Conservation (phyloP, 2,329 filamentous ascomycete species). For the Aspergillus novofumigatus region DNA sequence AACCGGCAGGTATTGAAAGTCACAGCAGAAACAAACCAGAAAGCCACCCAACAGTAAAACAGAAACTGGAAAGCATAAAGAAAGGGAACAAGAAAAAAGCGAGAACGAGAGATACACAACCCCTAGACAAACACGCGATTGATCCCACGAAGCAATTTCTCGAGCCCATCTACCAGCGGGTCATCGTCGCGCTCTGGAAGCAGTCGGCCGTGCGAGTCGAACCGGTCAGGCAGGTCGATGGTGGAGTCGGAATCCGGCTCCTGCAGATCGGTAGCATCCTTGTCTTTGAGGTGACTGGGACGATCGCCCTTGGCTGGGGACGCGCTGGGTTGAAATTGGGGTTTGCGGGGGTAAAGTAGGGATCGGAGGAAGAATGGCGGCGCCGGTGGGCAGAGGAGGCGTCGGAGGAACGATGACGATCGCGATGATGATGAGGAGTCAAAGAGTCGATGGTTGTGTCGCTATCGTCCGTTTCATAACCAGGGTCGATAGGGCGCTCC, state of each 20-base stretch:
- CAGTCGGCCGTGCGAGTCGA: slow-evolving; percentile 39
- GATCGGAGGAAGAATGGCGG: slow-evolving; percentile 23
- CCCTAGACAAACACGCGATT: slow-evolving; percentile 19
- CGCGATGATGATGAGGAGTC: slow-evolving; percentile 18
- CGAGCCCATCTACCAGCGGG: slow-evolving; percentile 31
- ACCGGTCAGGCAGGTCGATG: slow-evolving; percentile 41
- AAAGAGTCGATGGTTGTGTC: slow-evolving; percentile 31
- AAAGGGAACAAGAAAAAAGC: not conserved
- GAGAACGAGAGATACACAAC: not conserved
- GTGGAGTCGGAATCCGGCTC: slow-evolving; percentile 41
- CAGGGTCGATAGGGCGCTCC: slow-evolving; percentile 18
- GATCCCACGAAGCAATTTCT: slow-evolving; percentile 33
- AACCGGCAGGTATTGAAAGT: not conserved
- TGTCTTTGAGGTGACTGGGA: not conserved
- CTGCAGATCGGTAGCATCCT: slow-evolving; percentile 2
- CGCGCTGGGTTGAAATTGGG: not conserved
- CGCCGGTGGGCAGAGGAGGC: not conserved
- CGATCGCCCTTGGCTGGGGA: slow-evolving; percentile 2
- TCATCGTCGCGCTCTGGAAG: slow-evolving; percentile 31
- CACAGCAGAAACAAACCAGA: not conserved
- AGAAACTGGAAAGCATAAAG: not conserved
- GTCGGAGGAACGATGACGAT: slow-evolving; percentile 10
- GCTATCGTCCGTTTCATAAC: slow-evolving; percentile 43
- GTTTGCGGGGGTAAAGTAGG: slow-evolving; percentile 8
- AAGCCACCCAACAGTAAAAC: not conserved